Evolutionary conservation across 2,329 filamentous ascomycete species (phyloP), one percentile per base, ranked within the genome.

Genomic region (Alternaria brassicicola): DNA sequence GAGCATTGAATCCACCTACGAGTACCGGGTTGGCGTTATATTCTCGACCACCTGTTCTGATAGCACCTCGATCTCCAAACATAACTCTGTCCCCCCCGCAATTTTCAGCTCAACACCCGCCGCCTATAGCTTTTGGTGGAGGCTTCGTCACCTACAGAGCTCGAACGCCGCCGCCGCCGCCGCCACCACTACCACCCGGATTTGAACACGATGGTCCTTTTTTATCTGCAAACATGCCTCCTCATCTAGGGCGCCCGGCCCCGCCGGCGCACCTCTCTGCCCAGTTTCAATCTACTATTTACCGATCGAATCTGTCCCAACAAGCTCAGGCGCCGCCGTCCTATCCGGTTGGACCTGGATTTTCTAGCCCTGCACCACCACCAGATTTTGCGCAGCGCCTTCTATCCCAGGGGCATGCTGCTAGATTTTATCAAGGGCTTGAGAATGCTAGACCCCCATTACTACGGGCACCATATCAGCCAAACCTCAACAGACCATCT

Each of bases 321-420:
- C 35, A 38, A 8, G 6, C 36, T 46, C 31, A 45, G n/a, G 2
- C 30, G 1, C 28, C 30, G 2, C 33, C 42, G 7, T 25, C 43
- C 26, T 30, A 43, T 30, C 42, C 52, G 3, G 28, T 45, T 2
- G 45, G 38, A 28, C 31, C 45, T 25, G 38, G 45, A 13, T 36
- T 53, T 15, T 31, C 43, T 30, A 15, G 9, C 17, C 38, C 35
- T 41, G 33, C 15, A 8, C n/a, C 31, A 28, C 49, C 43, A 10
- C 43, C 48, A 43, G 25, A 30, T 33, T 52, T 57, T 17, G 36
- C 42, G 19, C 57, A 56, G 19, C 42, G 52, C 5, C 52, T 56
- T 13, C 5, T 28, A 19, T 52, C 52, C 6, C 42, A 49, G 17
- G 26, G 19, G 8, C 47, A 33, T 15, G 3, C 30, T 28, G 3